Base-by-base conservation (phyloP, 2,329 filamentous ascomycete genomes). In the Calonectria leucothoes region DNA sequence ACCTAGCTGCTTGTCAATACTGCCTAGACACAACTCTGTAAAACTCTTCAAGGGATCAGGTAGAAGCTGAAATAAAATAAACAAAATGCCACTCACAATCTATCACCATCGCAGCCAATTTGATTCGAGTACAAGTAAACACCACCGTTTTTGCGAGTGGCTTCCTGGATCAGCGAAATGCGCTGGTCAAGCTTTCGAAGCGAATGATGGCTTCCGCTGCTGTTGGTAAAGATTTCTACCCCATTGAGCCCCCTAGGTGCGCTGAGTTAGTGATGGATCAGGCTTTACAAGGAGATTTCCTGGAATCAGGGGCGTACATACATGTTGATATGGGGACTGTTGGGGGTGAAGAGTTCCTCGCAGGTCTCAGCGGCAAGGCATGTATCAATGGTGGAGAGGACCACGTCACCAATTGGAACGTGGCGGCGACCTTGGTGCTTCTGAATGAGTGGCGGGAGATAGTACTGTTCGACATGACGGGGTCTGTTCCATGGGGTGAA, bases 161-260 rank as follows among this genome's bases (percentile, higher is more conserved):
- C 42, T 23, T 45, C 42, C n/a, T 45, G 42, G 42, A 12, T 91
- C 91, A 71, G 94, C 94, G 1, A 91, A 72, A 8, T 74, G 25
- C 15, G 15, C 29, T 31, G 90, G 71, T 93, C 85, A 0, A 95
- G 88, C 82, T 95, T 95, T 25, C 92, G 86, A 3, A 66, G 64
- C 14, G 64, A 52, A 23, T 80, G 80, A n/a, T 85, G 84, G 17
- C 79, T 81, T 17, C 80, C 77, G 0, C 71, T 74, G 10, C 89
- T 91, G 82, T 96, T 96, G 11, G 91, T 91, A 75, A 94, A 89
- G 69, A 95, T 92, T 79, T 95, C 94, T 7, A 91, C 90, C 6
- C 94, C 94, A 78, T 92, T 88, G 2, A 79, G 64, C 1, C 73
- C 69, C 77, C 68, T 71, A 71, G 68, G 35, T 23, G n/a, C n/a